Evolutionary conservation across 2,329 filamentous ascomycete species (phyloP).

Genomic region (Paraconiothyrium brasiliense): DNA sequence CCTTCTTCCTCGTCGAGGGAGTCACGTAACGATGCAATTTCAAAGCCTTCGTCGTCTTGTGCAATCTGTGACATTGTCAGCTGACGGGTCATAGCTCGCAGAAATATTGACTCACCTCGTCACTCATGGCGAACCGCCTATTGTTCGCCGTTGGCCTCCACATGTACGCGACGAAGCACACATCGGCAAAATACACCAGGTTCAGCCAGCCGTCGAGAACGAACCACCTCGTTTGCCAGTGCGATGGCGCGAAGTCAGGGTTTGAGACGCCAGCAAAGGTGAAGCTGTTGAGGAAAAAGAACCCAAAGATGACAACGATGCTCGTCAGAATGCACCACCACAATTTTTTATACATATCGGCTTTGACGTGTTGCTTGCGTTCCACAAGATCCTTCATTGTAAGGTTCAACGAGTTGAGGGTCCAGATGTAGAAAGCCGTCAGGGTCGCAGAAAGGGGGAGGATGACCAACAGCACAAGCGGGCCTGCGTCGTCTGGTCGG

Average conservation of each 20-base stretch:
- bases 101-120: slow-evolving; percentile 69
- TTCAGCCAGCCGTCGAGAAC: slow-evolving; percentile 97
- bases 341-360: slow-evolving; percentile 95
- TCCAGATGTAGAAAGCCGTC: slow-evolving; percentile 99
- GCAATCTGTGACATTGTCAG: slow-evolving; percentile 70
- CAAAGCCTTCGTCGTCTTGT: slow-evolving; percentile 98
- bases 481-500: slow-evolving; percentile 87
- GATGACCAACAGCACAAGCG: slow-evolving; percentile 90
- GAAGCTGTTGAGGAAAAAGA: slow-evolving; percentile 99
- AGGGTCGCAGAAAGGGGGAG: slow-evolving; percentile 89
- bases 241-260: slow-evolving; percentile 90
- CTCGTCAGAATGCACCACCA: slow-evolving; percentile 97
- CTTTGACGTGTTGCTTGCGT: slow-evolving; percentile 92
- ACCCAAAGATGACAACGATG: slow-evolving; percentile 94
- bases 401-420: slow-evolving; percentile 89
- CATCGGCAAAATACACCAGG: slow-evolving; percentile 92
- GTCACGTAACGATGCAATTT: slow-evolving; percentile 90
- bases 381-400: slow-evolving; percentile 97
- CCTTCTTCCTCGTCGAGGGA: slow-evolving; percentile 71
- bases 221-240: slow-evolving; percentile 99
- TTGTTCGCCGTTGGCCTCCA: slow-evolving; percentile 98
- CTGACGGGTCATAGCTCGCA: slow-evolving; percentile 1
- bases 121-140: slow-evolving; percentile 96
- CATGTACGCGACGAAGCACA: slow-evolving; percentile 91
- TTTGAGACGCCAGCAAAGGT: slow-evolving; percentile 86